Conservation (phyloP, 2,329 filamentous ascomycete genomes). For the Amesomyces nigricolor region DNA sequence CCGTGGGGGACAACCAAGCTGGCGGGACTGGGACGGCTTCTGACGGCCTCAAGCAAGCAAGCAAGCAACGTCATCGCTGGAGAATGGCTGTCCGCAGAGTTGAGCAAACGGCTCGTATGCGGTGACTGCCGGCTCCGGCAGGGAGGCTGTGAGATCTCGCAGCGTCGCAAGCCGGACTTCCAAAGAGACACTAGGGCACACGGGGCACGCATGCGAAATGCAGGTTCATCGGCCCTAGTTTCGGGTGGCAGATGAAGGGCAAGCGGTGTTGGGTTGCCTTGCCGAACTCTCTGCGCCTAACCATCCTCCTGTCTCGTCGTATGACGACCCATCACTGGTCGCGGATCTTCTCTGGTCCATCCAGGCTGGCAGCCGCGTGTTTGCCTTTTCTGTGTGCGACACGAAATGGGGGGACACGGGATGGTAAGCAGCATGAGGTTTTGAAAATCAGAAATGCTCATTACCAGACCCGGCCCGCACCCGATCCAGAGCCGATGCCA, state of each 20-base stretch:
- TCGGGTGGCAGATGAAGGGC: conserved; percentile 1
- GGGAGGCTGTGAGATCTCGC: conserved; percentile 1
- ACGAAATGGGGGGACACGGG: not conserved
- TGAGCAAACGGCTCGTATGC: not conserved
- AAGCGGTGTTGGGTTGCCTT: conserved; percentile 15
- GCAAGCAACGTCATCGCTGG: not conserved
- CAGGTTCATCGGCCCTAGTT: conserved; percentile 6
- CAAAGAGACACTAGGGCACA: not conserved
- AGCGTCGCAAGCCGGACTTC: not conserved
- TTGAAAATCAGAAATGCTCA: not conserved
- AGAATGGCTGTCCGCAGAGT: not conserved
- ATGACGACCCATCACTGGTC: not conserved
- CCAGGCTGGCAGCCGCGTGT: conserved; percentile 8
- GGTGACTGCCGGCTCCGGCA: not conserved
- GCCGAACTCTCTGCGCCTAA: conserved; percentile 16
- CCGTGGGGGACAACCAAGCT: not conserved
- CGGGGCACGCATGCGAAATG: conserved; percentile 8
- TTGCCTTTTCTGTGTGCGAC: conserved; percentile 2
- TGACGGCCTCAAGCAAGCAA: not conserved
- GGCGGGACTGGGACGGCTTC: not conserved
- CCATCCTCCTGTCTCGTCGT: conserved; percentile 3
- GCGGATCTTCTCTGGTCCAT: conserved; percentile 9
- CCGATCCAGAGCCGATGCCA: not conserved
- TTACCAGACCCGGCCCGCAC: conserved; percentile 2
- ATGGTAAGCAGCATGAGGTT: not conserved